Conservation (phyloP, 129 eudicot genomes). For the Pseudognaphalium luteoalbum region DNA sequence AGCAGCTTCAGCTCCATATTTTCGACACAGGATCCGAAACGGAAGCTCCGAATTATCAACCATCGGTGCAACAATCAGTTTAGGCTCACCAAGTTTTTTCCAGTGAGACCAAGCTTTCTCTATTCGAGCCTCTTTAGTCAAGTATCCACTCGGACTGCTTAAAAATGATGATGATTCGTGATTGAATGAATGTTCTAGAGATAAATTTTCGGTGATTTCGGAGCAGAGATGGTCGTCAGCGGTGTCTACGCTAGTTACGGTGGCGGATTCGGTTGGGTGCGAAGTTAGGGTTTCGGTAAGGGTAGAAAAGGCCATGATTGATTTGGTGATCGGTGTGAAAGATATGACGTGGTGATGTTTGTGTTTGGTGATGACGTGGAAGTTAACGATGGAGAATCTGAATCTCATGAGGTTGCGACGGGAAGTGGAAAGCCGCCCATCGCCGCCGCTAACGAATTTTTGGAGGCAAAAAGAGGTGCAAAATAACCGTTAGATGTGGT, state of each 20-base stretch:
- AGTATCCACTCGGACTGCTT: slow-evolving; percentile 41
- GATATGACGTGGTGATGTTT: slow-evolving; percentile 1
- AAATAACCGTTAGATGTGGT: slow-evolving; percentile 22
- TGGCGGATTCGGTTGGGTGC: slow-evolving; percentile 1
- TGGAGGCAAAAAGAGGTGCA: slow-evolving; percentile 28
- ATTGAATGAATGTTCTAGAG: slow-evolving; percentile 2
- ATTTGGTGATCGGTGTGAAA: not conserved
- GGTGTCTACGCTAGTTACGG: slow-evolving; percentile 7
- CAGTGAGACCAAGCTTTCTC: slow-evolving; percentile 88
- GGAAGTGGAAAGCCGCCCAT: slow-evolving; percentile 33
- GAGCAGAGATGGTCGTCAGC: slow-evolving; percentile 35
- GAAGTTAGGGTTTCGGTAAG: slow-evolving; percentile 35
- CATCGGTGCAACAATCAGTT: slow-evolving; percentile 81
- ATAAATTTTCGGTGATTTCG: slow-evolving; percentile 6
- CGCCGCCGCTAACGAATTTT: slow-evolving; percentile 35
- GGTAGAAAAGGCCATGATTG: slow-evolving; percentile 25
- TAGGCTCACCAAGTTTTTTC: slow-evolving; percentile 78
- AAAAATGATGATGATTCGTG: slow-evolving; percentile 11
- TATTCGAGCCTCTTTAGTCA: slow-evolving; percentile 54
- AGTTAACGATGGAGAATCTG: too few relatives aligned
- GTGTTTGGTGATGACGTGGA: slow-evolving; percentile 16
- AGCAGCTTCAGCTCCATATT: slow-evolving; percentile 85
- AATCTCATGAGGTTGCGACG: not conserved
- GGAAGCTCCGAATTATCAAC: slow-evolving; percentile 96
- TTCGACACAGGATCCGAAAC: slow-evolving; percentile 78